Percentiles rank a stretch among this genome's conserved stretches.
Conservation (phyloP, 2,329 filamentous ascomycete genomes). For the Fusarium azukiicola region DNA sequence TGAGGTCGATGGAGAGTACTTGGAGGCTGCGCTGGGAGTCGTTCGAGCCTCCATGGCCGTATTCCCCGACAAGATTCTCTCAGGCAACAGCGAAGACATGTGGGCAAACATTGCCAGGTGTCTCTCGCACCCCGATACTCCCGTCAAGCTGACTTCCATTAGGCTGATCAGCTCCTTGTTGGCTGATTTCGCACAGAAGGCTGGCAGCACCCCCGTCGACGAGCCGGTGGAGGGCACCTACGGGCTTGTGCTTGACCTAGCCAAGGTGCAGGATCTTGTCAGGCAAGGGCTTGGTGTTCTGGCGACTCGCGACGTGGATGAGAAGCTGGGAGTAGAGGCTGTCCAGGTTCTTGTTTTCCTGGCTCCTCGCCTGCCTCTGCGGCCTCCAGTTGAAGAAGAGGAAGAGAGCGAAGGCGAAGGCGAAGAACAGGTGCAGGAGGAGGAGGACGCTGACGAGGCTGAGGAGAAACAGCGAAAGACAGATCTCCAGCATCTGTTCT, state of each 20-base stretch:
- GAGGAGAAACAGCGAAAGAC: conserved; percentile 65
- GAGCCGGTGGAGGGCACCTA: conserved; percentile 85
- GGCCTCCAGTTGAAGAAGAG: conserved; percentile 63
- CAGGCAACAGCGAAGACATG: conserved; percentile 78
- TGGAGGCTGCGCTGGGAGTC: conserved; percentile 87
- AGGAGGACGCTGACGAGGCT: conserved; percentile 68
- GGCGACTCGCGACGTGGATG: conserved; percentile 81
- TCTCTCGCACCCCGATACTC: conserved; percentile 85
- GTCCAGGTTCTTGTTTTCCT: conserved; percentile 93
- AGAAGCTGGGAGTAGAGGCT: conserved; percentile 88
- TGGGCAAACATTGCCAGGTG: conserved; percentile 86
- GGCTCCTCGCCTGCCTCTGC: conserved; percentile 74
- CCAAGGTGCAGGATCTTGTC: conserved; percentile 81
- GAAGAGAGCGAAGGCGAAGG: conserved; percentile 58
- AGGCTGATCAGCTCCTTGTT: conserved; percentile 89
- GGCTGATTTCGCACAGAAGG: conserved; percentile 86
- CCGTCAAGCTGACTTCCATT: conserved; percentile 89
- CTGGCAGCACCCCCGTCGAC: conserved; percentile 67
- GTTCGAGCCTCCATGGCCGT: conserved; percentile 84
- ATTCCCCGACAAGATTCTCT: conserved; percentile 82
- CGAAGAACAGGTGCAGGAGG: conserved; percentile 67
- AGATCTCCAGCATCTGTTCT: conserved; percentile 87
- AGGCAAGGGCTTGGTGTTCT: conserved; percentile 75
- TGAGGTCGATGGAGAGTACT: conserved; percentile 83
- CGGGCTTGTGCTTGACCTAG: conserved; percentile 83